Base-by-base conservation (phyloP, 2,329 filamentous ascomycete genomes). In the Hymenoscyphus repandus region DNA sequence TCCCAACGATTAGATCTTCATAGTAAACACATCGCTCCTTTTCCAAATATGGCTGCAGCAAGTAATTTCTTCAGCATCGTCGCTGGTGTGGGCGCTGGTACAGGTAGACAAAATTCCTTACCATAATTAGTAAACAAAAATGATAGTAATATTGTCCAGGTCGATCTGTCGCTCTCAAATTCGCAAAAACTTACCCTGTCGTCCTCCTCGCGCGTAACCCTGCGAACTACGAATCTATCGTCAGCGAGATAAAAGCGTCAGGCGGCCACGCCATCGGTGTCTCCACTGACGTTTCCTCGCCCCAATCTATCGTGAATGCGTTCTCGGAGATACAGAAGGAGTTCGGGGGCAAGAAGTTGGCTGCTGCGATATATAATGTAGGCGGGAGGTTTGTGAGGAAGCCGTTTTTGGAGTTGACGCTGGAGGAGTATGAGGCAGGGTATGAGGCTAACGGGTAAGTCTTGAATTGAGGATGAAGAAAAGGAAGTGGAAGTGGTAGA, bases 191-290 rank as follows among this genome's bases (percentile, higher is more conserved):
- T 7, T 93, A 92, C 63, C 80, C 86, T 0, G 84, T 92, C 1
- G 84, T 88, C 1, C 74, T 92, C 1, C 77, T 92, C n/a, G 82
- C 88, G 11, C 83, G 88, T 45, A 81, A 73, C 13, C 75, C 82
- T 0, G 75, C 80, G 38, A 87, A 76, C 66, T 89, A 83, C 69
- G 74, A 80, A 50, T 70, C 74, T n/a, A 74, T 89, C 2, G 83
- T 87, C 6, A 65, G 76, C 2, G 85, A 89, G 59, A 90, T 93
- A 69, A 82, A 82, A 50, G 66, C 70, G 5, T 66, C 70, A 0
- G 88, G 88, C 10, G 88, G 88, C 2, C 75, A 78, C 43, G 88
- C 88, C 1, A 70, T 90, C 11, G 86, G 87, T 12, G 79, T 92
- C 60, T 75, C 78, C 5, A 78, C 86, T 1, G 85, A 90, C 61